phyloP scores from a whole-genome alignment of 371 early-diverging fungal species.

The Phascolomyces articulosus region DNA sequence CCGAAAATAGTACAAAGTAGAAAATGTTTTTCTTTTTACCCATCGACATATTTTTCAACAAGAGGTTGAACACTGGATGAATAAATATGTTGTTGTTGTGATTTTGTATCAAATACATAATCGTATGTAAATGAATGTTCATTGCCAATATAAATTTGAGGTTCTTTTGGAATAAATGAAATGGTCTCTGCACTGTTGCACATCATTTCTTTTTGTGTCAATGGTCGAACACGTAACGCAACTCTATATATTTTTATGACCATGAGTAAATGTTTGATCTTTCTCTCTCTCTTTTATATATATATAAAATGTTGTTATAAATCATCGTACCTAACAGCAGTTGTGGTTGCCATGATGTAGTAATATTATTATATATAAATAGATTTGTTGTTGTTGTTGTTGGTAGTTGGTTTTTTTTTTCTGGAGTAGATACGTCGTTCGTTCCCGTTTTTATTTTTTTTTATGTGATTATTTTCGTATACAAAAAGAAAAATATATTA shows the following conservation, averaged over 20 bases:
- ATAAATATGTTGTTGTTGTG: slow-evolving; percentile 74
- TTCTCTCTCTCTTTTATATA: too few relatives aligned
- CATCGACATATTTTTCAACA: slow-evolving; percentile 87
- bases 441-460: too few relatives aligned
- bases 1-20: slow-evolving; percentile 5
- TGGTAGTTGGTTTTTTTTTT: neutral
- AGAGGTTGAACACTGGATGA: slow-evolving; percentile 69
- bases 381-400: neutral
- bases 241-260: slow-evolving; percentile 11
- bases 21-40: slow-evolving; percentile 68
- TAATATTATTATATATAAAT: neutral
- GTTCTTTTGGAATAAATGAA: slow-evolving; percentile 60
- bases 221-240: slow-evolving; percentile 62
- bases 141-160: slow-evolving; percentile 65
- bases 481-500: neutral
- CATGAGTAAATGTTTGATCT: too few relatives aligned
- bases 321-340: slow-evolving; percentile 8
- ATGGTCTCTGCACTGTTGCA: slow-evolving; percentile 74
- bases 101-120: slow-evolving; percentile 75
- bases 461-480: too few relatives aligned
- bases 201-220: slow-evolving; percentile 75
- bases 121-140: slow-evolving; percentile 87
- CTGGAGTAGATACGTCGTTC: neutral
- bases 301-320: neutral
- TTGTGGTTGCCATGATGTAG: slow-evolving; percentile 11